Evolutionary conservation across 345 rosid genomes (phyloP).

Genomic region (Eucalyptus shirleyi): DNA sequence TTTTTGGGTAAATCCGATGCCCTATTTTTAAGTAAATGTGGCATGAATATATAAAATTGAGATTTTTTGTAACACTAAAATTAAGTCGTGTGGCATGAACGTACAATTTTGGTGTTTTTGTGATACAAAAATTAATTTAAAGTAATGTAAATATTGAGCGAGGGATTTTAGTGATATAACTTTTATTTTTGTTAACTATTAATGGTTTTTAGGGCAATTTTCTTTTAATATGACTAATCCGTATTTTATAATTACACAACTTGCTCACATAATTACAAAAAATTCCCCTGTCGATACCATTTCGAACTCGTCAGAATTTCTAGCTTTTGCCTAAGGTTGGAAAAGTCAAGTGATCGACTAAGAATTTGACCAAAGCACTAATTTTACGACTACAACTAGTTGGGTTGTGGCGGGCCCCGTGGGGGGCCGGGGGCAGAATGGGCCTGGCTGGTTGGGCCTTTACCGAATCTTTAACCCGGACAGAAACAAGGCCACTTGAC

Average conservation of each 20-base stretch:
- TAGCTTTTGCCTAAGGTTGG: background rate
- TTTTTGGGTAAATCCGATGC: background rate
- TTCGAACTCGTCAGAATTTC: background rate
- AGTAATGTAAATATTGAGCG: background rate
- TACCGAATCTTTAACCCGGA: background rate
- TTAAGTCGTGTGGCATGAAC: too few relatives aligned
- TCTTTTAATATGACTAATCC: background rate
- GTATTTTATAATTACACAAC: background rate
- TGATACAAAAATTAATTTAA: background rate
- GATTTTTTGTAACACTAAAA: too few relatives aligned
- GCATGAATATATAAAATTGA: background rate
- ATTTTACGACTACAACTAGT: background rate
- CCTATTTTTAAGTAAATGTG: too few relatives aligned
- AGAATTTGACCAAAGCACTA: background rate
- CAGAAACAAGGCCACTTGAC: background rate
- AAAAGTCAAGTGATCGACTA: background rate
- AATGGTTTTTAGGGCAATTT: background rate
- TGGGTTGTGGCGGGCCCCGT: background rate
- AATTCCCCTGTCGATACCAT: background rate
- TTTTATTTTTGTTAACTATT: background rate
- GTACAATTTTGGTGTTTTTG: too few relatives aligned
- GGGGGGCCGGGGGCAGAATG: background rate
- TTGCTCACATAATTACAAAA: background rate
- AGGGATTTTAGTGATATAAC: background rate
- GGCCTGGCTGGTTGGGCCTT: background rate